Conservation (phyloP, 2,329 filamentous ascomycete species). For the Talaromyces sp. region DNA sequence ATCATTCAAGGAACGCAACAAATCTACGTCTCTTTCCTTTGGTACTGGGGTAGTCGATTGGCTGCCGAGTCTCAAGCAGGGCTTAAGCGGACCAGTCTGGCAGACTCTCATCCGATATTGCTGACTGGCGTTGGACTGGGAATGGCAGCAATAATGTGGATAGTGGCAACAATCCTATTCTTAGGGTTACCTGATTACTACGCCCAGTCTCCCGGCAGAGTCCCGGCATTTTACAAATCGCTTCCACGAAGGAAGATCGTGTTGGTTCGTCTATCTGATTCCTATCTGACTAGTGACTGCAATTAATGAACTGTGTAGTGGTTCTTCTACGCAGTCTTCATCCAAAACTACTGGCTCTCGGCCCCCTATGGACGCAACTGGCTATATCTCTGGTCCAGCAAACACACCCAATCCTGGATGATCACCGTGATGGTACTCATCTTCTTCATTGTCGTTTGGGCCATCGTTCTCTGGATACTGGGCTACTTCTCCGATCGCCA, state of each 20-base stretch:
- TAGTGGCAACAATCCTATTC: conserved; percentile 47
- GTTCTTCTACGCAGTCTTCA: conserved; percentile 55
- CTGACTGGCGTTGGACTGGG: conserved; percentile 37
- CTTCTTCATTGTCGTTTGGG: conserved; percentile 53
- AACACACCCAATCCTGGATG: conserved; percentile 51
- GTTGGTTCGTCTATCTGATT: conserved; percentile 20
- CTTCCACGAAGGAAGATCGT: conserved; percentile 53
- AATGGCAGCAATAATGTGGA: conserved; percentile 50
- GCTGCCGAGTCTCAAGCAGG: conserved; percentile 16
- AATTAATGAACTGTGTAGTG: conserved; percentile 37
- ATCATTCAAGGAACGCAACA: conserved; percentile 61
- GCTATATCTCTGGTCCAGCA: conserved; percentile 51
- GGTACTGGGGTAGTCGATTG: conserved; percentile 56
- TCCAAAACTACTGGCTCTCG: conserved; percentile 59
- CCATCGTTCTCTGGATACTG: conserved; percentile 46
- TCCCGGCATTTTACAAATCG: conserved; percentile 56
- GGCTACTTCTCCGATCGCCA: conserved; percentile 51
- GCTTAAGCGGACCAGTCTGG: conserved; percentile 13
- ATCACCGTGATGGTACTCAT: conserved; percentile 46
- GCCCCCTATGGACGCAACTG: conserved; percentile 59
- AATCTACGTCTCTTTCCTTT: conserved; percentile 56
- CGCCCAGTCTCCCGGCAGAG: conserved; percentile 53
- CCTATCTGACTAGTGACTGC: too few species aligned
- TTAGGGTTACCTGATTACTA: conserved; percentile 58
- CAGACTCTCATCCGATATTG: conserved; percentile 19